phyloP scores from a whole-genome alignment of 305 asterid species.

The Fraxinus angustifolia region DNA sequence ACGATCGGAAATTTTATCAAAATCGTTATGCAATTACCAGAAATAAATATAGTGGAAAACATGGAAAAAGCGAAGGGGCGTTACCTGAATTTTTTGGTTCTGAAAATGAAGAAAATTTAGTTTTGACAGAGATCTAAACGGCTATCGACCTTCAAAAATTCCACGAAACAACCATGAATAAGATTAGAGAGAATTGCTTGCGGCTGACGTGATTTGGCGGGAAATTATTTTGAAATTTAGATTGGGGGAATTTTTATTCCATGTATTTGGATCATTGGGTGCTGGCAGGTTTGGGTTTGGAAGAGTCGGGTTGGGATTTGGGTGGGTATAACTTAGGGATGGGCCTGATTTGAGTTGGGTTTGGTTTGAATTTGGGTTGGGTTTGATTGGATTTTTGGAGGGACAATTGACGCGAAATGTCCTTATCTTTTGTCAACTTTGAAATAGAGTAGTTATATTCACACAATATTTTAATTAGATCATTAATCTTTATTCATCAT shows the following conservation, averaged over 20 bases:
- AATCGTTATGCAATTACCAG: neutral
- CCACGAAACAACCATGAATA: neutral
- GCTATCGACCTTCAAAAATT: neutral
- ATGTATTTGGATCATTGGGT: neutral
- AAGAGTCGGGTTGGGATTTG: neutral
- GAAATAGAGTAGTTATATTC: too few species aligned
- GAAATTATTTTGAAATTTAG: neutral
- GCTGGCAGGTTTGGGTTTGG: neutral
- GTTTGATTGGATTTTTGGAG: too few species aligned
- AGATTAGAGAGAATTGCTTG: neutral
- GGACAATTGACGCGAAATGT: neutral
- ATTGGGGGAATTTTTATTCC: neutral
- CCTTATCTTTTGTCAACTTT: neutral
- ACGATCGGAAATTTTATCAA: neutral
- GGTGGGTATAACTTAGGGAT: neutral
- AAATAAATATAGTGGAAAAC: neutral
- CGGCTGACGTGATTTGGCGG: conserved; percentile 20
- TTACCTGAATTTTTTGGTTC: neutral
- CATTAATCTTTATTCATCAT: too few species aligned
- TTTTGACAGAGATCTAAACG: neutral
- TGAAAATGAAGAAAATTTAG: neutral
- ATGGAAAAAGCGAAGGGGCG: neutral
- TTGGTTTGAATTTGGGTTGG: neutral
- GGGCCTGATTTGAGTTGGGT: neutral
- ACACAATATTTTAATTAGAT: too few species aligned